These are phyloP conservation scores for Priceomyces medius DNA, from an alignment of 805 yeast species.

Conservation along the genomic window DNA sequence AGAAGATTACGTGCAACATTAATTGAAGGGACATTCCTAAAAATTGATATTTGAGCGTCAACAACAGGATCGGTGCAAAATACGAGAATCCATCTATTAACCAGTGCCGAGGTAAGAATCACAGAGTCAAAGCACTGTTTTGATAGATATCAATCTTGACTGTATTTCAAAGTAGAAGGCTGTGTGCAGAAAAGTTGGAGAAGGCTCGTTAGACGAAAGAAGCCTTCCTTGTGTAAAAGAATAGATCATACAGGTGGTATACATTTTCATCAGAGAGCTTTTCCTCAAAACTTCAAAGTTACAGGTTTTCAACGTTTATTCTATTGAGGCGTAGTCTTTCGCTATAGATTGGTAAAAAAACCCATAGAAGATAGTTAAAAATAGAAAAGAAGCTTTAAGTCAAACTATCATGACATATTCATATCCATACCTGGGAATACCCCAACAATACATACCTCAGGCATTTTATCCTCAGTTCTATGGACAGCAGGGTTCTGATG, in stretches of 20 bases:
- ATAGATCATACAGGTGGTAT: neutral
- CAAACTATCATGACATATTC: constrained; percentile 36
- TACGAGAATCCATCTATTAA: too few species aligned
- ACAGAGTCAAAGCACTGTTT: neutral
- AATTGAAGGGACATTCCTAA: neutral
- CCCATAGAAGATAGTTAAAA: too few species aligned
- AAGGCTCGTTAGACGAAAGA: neutral
- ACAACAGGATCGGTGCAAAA: too few species aligned
- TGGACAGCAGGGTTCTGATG: constrained; percentile 14
- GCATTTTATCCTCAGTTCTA: constrained; percentile 36
- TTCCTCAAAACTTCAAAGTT: too few species aligned
- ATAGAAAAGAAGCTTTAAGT: too few species aligned
- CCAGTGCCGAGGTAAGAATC: neutral
- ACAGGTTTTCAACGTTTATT: too few species aligned
- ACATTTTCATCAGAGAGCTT: neutral
- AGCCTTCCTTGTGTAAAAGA: neutral
- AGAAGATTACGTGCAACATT: neutral
- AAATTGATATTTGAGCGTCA: neutral
- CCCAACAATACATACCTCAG: constrained; percentile 37
- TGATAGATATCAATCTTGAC: neutral
- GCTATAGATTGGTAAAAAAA: too few species aligned
- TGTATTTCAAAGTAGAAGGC: neutral
- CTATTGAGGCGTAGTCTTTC: too few species aligned
- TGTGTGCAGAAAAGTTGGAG: neutral
- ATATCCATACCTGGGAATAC: constrained; percentile 39